A percentile compares a stretch with the other conserved stretches of the same genome.
Conservation (phyloP, 441 rosid species). For the Syzygium malaccense region DNA sequence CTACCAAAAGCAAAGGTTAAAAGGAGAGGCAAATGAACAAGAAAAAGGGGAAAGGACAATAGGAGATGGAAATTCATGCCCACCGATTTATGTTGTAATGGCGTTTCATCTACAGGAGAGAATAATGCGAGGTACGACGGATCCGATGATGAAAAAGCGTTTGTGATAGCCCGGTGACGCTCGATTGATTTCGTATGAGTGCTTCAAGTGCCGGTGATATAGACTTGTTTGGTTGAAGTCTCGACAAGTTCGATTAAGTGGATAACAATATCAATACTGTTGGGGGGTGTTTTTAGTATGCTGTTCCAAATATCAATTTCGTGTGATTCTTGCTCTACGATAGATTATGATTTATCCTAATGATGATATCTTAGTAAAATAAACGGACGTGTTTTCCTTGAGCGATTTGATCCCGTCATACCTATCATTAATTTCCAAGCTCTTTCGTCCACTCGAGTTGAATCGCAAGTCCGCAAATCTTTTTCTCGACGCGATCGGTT, state of each 20-base stretch:
- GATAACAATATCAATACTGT: neutral
- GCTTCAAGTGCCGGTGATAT: neutral
- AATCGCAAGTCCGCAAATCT: neutral
- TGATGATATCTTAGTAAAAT: neutral
- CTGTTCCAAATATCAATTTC: neutral
- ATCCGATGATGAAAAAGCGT: neutral
- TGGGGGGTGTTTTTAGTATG: neutral
- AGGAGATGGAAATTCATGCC: neutral
- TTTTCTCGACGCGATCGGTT: neutral
- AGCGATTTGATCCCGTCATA: neutral
- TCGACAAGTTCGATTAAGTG: neutral
- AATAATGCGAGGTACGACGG: neutral
- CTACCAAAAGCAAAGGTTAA: neutral
- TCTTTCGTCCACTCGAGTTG: neutral
- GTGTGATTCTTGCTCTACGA: neutral
- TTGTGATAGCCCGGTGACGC: neutral
- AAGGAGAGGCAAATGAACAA: neutral
- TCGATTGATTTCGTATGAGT: neutral
- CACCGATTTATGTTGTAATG: no score
- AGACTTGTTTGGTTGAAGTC: neutral
- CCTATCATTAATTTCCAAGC: neutral
- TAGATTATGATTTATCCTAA: neutral
- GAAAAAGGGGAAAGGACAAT: neutral
- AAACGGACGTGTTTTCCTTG: neutral
- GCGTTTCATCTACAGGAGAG: neutral